These are phyloP conservation scores for Naganishia antarctica DNA, from an alignment of 768 basidiomycete genomes.

Conservation along the genomic window DNA sequence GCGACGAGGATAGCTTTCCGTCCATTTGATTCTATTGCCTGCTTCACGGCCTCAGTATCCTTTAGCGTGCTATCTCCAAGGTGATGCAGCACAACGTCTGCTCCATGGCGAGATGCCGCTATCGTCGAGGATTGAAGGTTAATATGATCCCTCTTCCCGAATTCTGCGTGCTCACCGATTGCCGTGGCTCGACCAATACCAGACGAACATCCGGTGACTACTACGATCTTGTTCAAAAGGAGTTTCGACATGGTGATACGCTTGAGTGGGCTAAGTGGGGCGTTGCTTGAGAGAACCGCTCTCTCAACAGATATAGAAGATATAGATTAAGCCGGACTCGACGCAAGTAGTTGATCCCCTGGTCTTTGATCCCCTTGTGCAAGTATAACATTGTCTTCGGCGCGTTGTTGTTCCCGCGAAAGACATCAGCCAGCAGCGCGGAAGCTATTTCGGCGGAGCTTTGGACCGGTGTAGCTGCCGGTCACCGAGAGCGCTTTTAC, in stretches of 20 bases:
- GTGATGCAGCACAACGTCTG: slow-evolving; percentile 65
- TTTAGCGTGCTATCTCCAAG: slow-evolving; percentile 58
- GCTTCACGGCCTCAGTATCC: slow-evolving; percentile 52
- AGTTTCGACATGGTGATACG: slow-evolving; percentile 25
- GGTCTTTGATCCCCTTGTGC: too few relatives aligned
- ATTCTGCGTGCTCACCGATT: slow-evolving; percentile 50
- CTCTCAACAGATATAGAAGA: too few relatives aligned
- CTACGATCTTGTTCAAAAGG: slow-evolving; percentile 57
- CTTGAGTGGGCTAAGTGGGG: too few relatives aligned
- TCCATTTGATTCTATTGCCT: slow-evolving; percentile 53
- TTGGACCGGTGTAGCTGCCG: too few relatives aligned
- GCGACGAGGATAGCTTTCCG: slow-evolving; percentile 55
- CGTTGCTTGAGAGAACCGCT: too few relatives aligned
- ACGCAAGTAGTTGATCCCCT: too few relatives aligned
- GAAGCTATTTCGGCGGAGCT: too few relatives aligned
- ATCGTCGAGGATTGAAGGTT: neutral
- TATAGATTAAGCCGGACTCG: too few relatives aligned
- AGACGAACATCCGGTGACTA: slow-evolving; percentile 68
- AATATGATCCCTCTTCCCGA: neutral
- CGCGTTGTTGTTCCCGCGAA: too few relatives aligned
- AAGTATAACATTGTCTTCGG: too few relatives aligned
- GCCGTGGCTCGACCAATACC: slow-evolving; percentile 71
- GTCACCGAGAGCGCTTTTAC: too few relatives aligned
- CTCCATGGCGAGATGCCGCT: slow-evolving; percentile 61
- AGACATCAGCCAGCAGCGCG: too few relatives aligned